A percentile compares a stretch with the other conserved stretches of the same genome.
Conservation (phyloP, 192 early-diverging fungal genomes). For the Backusella mclennaniae region DNA sequence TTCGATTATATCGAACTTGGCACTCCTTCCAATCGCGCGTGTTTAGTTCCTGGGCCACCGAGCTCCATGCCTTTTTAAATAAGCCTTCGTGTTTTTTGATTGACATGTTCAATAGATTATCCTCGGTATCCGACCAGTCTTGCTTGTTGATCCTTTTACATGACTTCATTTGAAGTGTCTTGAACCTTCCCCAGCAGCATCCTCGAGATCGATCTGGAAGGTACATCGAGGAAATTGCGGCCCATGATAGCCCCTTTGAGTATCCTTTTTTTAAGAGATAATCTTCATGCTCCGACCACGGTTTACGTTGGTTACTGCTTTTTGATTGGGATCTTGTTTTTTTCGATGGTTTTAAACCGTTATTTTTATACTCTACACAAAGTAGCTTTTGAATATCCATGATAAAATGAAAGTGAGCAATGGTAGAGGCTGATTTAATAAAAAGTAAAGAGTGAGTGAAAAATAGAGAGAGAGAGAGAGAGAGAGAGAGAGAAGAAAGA, state of each 20-base stretch:
- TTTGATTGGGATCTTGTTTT: not conserved
- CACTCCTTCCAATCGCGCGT: conserved; percentile 25
- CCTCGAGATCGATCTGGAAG: conserved; percentile 25
- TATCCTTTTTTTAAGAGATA: conserved; percentile 24
- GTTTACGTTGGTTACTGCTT: conserved; percentile 3
- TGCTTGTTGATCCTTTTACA: not conserved
- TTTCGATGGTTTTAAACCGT: not conserved
- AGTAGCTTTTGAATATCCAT: not conserved
- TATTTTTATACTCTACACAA: not conserved
- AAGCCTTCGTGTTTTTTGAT: conserved; percentile 23
- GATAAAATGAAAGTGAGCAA: not conserved
- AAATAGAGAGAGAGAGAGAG: not conserved
- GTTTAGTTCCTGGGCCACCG: conserved; percentile 16
- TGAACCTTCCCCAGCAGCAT: conserved; percentile 31
- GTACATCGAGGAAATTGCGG: conserved; percentile 22
- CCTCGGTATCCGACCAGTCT: conserved; percentile 15
- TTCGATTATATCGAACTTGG: conserved; percentile 1
- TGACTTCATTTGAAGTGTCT: conserved; percentile 21
- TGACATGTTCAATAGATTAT: conserved; percentile 5
- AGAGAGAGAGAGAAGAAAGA: not conserved
- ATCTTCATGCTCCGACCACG: conserved; percentile 22
- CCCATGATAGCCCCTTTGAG: conserved; percentile 26
- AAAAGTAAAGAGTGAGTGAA: not conserved
- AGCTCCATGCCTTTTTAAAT: conserved; percentile 30
- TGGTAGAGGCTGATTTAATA: not conserved